Evolutionary conservation across 257 asterid species (phyloP), one percentile per base, ranked within the genome.

Genomic region (Fraxinus pennsylvanica): DNA sequence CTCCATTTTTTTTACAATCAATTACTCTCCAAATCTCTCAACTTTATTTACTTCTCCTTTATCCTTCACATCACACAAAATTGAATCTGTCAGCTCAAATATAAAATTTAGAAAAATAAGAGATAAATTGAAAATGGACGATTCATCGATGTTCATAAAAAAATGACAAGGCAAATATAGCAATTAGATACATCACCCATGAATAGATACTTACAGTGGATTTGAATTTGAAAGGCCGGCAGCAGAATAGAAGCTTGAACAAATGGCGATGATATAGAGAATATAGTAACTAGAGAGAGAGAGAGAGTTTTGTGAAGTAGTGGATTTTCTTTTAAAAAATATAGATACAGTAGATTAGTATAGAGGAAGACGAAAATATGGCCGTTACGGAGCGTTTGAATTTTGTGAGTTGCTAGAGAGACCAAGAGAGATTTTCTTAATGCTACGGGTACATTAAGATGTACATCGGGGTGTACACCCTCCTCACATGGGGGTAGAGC

Each of bases 1-100:
- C 86, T 92, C 97, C 97, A 92, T 92, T 72, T 47, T 33, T 47
- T 33, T 45, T 35, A 61, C 65, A 45, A 30, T 67, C 27, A 25
- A 45, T 68, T 72, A 45, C 74, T 30, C 80, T 75, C 73, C 83
- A 57, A 76, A 86, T 81, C 82, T 75, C 80, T 38, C 80, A 36
- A 65, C 50, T 82, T 78, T 47, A 47, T 47, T 76, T 81, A 21
- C 29, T 0, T 59, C 68, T 66, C 54, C 78, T 77, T 74, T 78
- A 29, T 30, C 25, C 57, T 47, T 82, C 67, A 61, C 8, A 22
- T 69, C 63, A 35, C 80, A 77, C 73, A 65, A 75, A 84, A 82
- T 19, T 84, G n/a, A 47, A 14, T 47, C 19, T 12, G n/a, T 47
- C 76, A 82, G 86, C 81, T 74, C 85, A 80, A 84, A 12, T 43